Evolutionary conservation across 148 eudicot species (phyloP).

Genomic region (Vaccinium macrocarpon): DNA sequence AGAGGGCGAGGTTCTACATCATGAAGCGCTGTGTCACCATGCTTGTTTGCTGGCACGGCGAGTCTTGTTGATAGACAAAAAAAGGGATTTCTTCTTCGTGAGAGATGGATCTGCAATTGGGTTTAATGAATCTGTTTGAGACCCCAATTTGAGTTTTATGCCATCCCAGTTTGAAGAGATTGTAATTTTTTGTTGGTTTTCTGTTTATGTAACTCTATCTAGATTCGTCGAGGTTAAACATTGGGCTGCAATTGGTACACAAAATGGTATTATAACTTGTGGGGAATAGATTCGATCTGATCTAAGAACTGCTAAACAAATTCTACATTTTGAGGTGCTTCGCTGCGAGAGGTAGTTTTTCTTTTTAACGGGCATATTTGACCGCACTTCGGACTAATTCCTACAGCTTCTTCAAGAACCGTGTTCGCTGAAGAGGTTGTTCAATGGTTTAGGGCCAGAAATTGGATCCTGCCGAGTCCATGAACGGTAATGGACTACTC

Average conservation of each 20-base stretch:
- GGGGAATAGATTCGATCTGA: neutral
- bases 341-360: too few relatives aligned
- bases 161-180: conserved; percentile 17
- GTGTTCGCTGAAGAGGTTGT: neutral
- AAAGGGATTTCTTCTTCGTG: conserved; percentile 7
- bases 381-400: too few relatives aligned
- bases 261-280: conserved; percentile 7
- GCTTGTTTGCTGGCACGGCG: conserved; percentile 79
- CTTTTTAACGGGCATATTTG: too few relatives aligned
- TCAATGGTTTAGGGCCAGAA: too few relatives aligned
- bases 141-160: conserved; percentile 15
- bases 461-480: too few relatives aligned
- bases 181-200: neutral
- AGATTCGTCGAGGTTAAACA: conserved; percentile 13
- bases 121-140: neutral
- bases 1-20: conserved; percentile 79
- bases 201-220: neutral
- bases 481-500: too few relatives aligned
- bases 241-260: conserved; percentile 21
- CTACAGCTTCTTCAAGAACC: too few relatives aligned
- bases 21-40: conserved; percentile 87
- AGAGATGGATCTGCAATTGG: conserved; percentile 16
- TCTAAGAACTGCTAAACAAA: neutral
- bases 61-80: conserved; percentile 36
- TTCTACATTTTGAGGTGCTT: neutral